Evolutionary conservation across 805 yeast species (phyloP), one percentile per base, ranked within the genome.

Genomic region (Candida ovalis): DNA sequence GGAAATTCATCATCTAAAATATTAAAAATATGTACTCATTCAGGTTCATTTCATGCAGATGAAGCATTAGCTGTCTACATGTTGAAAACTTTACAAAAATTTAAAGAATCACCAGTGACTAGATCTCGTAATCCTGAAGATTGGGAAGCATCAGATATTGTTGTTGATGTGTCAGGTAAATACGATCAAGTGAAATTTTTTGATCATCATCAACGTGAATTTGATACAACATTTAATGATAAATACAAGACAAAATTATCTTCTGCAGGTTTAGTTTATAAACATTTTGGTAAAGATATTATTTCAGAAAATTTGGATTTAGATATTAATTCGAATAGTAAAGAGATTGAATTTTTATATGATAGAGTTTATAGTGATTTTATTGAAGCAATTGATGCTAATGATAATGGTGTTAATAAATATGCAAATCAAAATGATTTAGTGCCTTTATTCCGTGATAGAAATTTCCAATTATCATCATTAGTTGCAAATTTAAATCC

Each of bases 171-270:
- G 44, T 80, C 95, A 62, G 99, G 96, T 13, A 76, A 86, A 63
- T 94, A 91, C 67, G 96, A 90, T 63, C 87, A 86, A 13, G 74
- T 72, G 38, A 91, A 91, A 69, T 88, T 75, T 66, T 92, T 88
- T 66, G 99, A 94, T 66, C 99, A 94, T 64, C 99, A 94, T 70
- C 99, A 94, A 73, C 80, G 97, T 54, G 98, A 86, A 18, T 94
- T 94, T 62, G 69, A 71, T 27, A 91, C 86, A 57, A 81, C 86
- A 4, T 92, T 94, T 62, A 79, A 79, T 22, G 74, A 65, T 1
- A 69, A 74, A 8, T 86, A 73, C 62, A 66, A 72, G 51, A 94
- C 98, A 44, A 91, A 89, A 67, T 76, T 94, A 55, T 85, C 96
- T 18, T 86, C 96, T 48, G 99, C 99, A 8, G 99, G 99, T 23